Conservation (phyloP, 2,329 filamentous ascomycete species). For the Sclerotinia nivalis region DNA sequence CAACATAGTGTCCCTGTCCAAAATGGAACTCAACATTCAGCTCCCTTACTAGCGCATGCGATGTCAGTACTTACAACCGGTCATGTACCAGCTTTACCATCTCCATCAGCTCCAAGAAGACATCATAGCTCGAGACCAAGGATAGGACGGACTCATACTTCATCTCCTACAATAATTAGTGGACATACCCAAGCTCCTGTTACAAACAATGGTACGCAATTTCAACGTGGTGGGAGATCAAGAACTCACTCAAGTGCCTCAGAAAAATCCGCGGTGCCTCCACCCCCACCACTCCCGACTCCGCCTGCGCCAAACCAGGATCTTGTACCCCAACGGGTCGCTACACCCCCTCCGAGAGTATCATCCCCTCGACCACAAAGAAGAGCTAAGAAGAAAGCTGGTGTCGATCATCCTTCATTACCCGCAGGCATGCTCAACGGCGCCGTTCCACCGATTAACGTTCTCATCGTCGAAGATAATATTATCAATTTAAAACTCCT, state of each 20-base stretch:
- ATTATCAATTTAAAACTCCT: constrained; percentile 94
- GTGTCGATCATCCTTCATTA: constrained; percentile 49
- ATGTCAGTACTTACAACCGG: constrained; percentile 82
- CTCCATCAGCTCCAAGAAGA: constrained; percentile 68
- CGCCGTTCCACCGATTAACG: constrained; percentile 91
- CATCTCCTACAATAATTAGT: constrained; percentile 71
- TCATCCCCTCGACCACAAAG: constrained; percentile 49
- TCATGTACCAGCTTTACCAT: constrained; percentile 77
- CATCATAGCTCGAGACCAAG: constrained; percentile 61
- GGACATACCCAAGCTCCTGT: constrained; percentile 29
- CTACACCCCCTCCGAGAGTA: constrained; percentile 50
- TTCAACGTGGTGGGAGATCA: constrained; percentile 46
- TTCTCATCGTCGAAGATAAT: constrained; percentile 97
- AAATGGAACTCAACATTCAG: constrained; percentile 34
- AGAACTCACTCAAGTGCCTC: constrained; percentile 50
- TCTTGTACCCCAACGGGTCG: constrained; percentile 44
- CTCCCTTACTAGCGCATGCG: constrained; percentile 53
- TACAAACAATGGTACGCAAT: constrained; percentile 38
- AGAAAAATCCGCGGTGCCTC: constrained; percentile 42
- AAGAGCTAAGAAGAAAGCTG: constrained; percentile 53
- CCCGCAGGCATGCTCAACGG: constrained; percentile 71
- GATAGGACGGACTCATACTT: constrained; percentile 71
- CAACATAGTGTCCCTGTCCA: constrained; percentile 35
- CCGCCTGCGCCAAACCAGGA: constrained; percentile 56
- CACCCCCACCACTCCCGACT: constrained; percentile 52